Evolutionary conservation across 106 monocot genomes (phyloP).

Genomic region (Phalaenopsis aphrodite): DNA sequence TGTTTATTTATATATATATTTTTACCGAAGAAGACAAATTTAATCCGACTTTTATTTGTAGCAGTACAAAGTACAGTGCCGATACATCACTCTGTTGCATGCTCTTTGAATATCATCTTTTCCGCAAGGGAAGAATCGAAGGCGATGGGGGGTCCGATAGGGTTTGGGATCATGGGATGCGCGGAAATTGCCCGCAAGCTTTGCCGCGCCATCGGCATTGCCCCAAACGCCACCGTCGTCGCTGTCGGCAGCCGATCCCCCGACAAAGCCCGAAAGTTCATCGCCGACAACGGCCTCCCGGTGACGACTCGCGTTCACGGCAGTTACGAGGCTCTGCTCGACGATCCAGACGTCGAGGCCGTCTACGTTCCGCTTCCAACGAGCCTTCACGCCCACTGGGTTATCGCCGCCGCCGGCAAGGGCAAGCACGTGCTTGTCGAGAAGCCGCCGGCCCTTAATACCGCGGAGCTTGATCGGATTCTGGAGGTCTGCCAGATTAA

Average conservation of each 20-base stretch:
- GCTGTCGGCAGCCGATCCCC: constrained; percentile 57
- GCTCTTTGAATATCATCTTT: too few species aligned
- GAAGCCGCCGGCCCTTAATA: background rate
- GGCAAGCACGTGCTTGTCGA: constrained; percentile 58
- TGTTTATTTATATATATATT: too few species aligned
- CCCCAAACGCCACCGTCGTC: constrained; percentile 36
- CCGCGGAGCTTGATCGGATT: constrained; percentile 49
- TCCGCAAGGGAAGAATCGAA: too few species aligned
- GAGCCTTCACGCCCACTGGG: constrained; percentile 54
- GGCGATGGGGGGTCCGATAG: constrained; percentile 13
- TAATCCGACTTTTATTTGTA: too few species aligned
- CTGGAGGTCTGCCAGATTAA: constrained; percentile 36
- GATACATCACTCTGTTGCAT: too few species aligned
- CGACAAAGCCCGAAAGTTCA: constrained; percentile 47
- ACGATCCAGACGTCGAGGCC: constrained; percentile 54
- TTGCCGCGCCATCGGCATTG: constrained; percentile 42
- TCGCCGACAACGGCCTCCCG: constrained; percentile 37
- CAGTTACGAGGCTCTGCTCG: constrained; percentile 55
- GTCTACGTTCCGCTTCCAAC: constrained; percentile 75
- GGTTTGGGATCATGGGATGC: constrained; percentile 71
- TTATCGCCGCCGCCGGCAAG: constrained; percentile 39
- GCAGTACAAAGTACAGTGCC: too few species aligned
- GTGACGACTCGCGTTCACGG: constrained; percentile 25
- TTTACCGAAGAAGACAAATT: too few species aligned
- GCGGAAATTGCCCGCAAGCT: constrained; percentile 64